phyloP scores from a whole-genome alignment of 148 eudicot species.

The Salicornia ramosissima region DNA sequence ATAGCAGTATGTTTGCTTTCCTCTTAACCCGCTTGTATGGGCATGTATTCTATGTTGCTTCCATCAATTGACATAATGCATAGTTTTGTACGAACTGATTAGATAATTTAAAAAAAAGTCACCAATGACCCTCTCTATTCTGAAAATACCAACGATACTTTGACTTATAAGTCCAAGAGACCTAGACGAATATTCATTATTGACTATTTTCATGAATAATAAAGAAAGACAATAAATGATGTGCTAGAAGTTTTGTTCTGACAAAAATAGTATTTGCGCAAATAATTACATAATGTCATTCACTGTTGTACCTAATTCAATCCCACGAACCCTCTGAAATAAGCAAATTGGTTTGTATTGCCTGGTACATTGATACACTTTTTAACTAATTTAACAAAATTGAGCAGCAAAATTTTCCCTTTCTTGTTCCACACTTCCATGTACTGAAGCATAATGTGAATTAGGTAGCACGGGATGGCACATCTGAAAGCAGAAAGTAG shows the following conservation, averaged over 20 bases:
- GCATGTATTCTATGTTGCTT: neutral
- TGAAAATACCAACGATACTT: neutral
- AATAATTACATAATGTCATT: neutral
- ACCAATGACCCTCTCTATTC: neutral
- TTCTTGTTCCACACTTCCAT: no score
- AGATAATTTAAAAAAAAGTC: no score
- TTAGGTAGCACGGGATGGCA: neutral
- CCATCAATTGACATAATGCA: no score
- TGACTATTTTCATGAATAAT: neutral
- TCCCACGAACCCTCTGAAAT: no score
- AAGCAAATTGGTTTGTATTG: no score
- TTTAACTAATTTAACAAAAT: no score
- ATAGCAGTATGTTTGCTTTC: constrained; percentile 53
- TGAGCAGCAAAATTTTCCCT: no score
- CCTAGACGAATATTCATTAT: neutral
- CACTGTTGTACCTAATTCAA: neutral
- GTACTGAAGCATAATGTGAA: neutral
- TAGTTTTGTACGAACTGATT: no score
- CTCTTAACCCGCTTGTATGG: neutral
- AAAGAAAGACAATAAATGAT: neutral
- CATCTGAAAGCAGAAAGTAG: neutral
- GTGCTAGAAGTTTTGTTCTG: neutral
- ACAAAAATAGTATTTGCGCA: neutral
- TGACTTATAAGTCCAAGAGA: neutral
- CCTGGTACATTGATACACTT: no score